These are phyloP conservation scores for Apium graveolens DNA, from an alignment of 129 eudicot species.

Conservation along the genomic window DNA sequence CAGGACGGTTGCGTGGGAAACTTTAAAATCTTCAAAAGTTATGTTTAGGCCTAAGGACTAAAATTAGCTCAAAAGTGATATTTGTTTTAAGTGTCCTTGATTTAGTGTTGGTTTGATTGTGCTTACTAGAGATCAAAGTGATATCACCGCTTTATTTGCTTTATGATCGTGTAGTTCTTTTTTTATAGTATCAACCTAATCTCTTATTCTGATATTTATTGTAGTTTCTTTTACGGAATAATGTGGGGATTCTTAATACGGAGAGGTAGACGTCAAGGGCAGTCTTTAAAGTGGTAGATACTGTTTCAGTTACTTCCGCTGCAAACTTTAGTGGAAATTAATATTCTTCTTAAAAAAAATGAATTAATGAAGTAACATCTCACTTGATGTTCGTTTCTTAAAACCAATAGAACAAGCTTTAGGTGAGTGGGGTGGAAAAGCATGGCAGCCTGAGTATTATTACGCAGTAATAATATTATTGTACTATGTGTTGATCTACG, in stretches of 20 bases:
- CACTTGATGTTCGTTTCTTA: background rate
- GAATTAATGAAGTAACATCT: too few relatives aligned
- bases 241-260: too few relatives aligned
- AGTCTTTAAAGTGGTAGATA: too few relatives aligned
- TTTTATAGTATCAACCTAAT: too few relatives aligned
- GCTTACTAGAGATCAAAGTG: background rate
- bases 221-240: background rate
- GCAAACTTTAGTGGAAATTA: too few relatives aligned
- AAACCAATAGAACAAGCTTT: background rate
- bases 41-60: background rate
- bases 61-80: too few relatives aligned
- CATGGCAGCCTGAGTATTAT: background rate
- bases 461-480: background rate
- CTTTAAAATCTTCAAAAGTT: slow-evolving; percentile 51
- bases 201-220: too few relatives aligned
- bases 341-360: too few relatives aligned
- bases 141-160: background rate
- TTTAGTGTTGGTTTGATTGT: background rate
- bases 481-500: background rate
- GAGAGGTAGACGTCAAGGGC: too few relatives aligned
- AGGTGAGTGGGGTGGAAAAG: background rate
- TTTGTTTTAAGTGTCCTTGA: background rate
- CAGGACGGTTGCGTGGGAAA: slow-evolving; percentile 65
- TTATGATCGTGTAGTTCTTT: too few relatives aligned
- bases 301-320: too few relatives aligned